phyloP scores from a whole-genome alignment of 805 yeast species.

The Sugiyamaella qingdaonensis region DNA sequence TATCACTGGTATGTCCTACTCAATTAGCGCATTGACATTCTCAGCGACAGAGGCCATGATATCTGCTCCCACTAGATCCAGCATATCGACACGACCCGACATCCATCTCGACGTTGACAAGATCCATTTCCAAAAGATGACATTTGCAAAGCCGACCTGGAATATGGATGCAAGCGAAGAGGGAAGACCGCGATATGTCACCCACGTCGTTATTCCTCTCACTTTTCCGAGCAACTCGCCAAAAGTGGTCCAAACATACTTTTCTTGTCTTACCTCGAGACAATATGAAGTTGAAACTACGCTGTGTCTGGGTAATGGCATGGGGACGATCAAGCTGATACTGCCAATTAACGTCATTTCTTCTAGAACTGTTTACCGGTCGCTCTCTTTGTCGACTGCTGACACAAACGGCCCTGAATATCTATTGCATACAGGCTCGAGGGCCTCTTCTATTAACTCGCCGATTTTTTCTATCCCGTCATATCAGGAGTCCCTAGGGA shows the following conservation, averaged over 20 bases:
- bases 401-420: neutral
- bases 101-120: conserved; percentile 11
- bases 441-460: neutral
- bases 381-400: neutral
- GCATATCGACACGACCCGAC: neutral
- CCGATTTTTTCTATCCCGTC: conserved; percentile 4
- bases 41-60: conserved; percentile 5
- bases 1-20: conserved; percentile 5
- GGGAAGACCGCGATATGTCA: neutral
- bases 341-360: conserved; percentile 6
- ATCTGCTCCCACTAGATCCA: conserved; percentile 1
- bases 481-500: conserved; percentile 7
- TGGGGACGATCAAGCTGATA: neutral
- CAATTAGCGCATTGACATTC: conserved; percentile 10
- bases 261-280: conserved; percentile 17
- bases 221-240: conserved; percentile 8
- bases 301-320: conserved; percentile 5
- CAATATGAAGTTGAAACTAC: conserved; percentile 12
- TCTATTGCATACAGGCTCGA: neutral
- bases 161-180: neutral
- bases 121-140: conserved; percentile 10
- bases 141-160: conserved; percentile 10
- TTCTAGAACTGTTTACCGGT: neutral
- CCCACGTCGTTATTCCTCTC: conserved; percentile 9
- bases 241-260: conserved; percentile 13